These are phyloP conservation scores for Stevia rebaudiana DNA, from an alignment of 140 eudicot genomes.

Conservation along the genomic window DNA sequence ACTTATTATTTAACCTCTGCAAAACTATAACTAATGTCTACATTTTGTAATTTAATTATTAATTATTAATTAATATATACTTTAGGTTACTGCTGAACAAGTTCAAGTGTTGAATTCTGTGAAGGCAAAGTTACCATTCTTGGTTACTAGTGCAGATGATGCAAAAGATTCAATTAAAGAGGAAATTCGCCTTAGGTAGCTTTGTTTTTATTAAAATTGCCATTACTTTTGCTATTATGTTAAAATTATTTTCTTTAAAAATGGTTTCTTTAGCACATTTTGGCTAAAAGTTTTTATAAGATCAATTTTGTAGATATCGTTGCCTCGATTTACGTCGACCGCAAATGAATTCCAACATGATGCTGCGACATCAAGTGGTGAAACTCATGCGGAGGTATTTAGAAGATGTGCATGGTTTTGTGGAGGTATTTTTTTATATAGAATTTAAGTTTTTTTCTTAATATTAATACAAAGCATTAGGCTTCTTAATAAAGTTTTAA, in stretches of 20 bases:
- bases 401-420: slow-evolving; percentile 87
- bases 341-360: slow-evolving; percentile 68
- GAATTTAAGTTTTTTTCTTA: background rate
- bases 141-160: slow-evolving; percentile 83
- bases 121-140: slow-evolving; percentile 71
- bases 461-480: slow-evolving; percentile 7
- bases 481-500: background rate
- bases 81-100: slow-evolving; percentile 78
- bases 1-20: background rate
- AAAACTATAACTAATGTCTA: background rate
- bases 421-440: slow-evolving; percentile 52
- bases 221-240: background rate
- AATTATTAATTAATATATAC: slow-evolving; percentile 5
- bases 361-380: slow-evolving; percentile 82
- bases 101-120: slow-evolving; percentile 77
- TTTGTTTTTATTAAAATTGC: background rate
- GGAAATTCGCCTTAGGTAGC: slow-evolving; percentile 83
- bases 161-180: slow-evolving; percentile 76
- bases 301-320: slow-evolving; percentile 54
- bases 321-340: slow-evolving; percentile 84
- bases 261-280: background rate
- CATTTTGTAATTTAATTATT: background rate
- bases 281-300: slow-evolving; percentile 17
- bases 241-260: background rate
- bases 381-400: slow-evolving; percentile 80